Percentiles rank a stretch among this genome's conserved stretches.
These are phyloP conservation scores for Suillus hirtellus DNA, from an alignment of 768 basidiomycete species.

Conservation along the genomic window DNA sequence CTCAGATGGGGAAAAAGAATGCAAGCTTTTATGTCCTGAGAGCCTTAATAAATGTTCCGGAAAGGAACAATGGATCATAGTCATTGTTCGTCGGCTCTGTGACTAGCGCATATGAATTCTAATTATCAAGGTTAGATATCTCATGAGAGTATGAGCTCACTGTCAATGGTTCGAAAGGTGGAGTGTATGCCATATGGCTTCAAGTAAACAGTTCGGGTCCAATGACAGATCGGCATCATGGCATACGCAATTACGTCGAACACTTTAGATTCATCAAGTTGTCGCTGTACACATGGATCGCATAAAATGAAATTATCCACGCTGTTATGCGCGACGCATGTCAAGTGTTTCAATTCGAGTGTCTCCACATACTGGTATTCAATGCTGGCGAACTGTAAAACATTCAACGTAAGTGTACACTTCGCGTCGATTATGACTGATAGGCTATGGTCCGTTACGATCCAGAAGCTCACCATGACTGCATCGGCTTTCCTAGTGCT, in stretches of 20 bases:
- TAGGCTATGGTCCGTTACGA: neutral
- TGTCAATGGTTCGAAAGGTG: neutral
- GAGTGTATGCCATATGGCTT: neutral
- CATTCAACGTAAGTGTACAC: constrained; percentile 20
- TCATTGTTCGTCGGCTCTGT: neutral
- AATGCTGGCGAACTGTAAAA: neutral
- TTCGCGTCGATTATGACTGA: constrained; percentile 2
- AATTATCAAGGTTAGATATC: neutral
- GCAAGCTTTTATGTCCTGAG: neutral
- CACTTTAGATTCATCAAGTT: neutral
- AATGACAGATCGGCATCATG: neutral
- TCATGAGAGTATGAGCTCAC: neutral
- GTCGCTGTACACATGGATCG: neutral
- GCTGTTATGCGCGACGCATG: neutral
- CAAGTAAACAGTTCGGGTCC: neutral
- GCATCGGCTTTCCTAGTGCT: neutral
- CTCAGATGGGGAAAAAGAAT: neutral
- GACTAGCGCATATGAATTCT: neutral
- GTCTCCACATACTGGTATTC: neutral
- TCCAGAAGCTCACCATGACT: neutral
- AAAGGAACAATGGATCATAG: neutral
- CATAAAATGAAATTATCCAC: neutral
- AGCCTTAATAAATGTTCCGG: neutral
- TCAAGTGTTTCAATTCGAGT: neutral
- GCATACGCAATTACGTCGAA: neutral